Conservation (phyloP, 2,329 filamentous ascomycete genomes). For the Fusarium cicatricum region DNA sequence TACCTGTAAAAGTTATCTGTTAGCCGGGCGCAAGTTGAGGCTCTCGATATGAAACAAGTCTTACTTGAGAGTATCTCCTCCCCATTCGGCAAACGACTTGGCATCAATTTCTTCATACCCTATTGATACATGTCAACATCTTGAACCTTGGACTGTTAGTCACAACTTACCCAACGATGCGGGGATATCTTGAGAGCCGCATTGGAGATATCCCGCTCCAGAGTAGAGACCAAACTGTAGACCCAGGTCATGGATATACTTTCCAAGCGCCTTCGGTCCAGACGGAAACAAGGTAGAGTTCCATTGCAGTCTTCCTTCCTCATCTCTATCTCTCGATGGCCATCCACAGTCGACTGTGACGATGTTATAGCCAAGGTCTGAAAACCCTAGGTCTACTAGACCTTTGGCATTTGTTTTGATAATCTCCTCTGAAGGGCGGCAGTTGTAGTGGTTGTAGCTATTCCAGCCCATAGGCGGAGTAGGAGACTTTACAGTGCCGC, state of each 20-base stretch:
- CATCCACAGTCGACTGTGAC: constrained; percentile 69
- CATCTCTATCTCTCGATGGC: constrained; percentile 51
- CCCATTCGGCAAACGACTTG: constrained; percentile 53
- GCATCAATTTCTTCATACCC: constrained; percentile 54
- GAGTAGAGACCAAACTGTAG: constrained; percentile 65
- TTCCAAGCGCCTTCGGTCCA: constrained; percentile 57
- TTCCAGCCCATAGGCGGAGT: constrained; percentile 64
- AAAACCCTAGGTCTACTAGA: constrained; percentile 60
- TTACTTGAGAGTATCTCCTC: constrained; percentile 61
- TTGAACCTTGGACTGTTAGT: not conserved
- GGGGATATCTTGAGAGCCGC: constrained; percentile 52
- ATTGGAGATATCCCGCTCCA: constrained; percentile 56
- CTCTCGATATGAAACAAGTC: not conserved
- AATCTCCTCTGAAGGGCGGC: constrained; percentile 26
- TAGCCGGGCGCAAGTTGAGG: not conserved
- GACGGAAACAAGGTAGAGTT: constrained; percentile 60
- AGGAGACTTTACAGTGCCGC: constrained; percentile 33
- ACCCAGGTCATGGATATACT: constrained; percentile 58
- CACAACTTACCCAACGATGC: constrained; percentile 52
- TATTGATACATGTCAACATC: constrained; percentile 7
- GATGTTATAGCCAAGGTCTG: constrained; percentile 61
- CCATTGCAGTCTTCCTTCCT: constrained; percentile 58
- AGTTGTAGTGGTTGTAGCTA: constrained; percentile 59
- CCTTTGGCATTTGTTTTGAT: constrained; percentile 58
- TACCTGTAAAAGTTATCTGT: constrained; percentile 43